phyloP scores from a whole-genome alignment of 208 protist genomes.

The Trypanosoma platydactyli region DNA sequence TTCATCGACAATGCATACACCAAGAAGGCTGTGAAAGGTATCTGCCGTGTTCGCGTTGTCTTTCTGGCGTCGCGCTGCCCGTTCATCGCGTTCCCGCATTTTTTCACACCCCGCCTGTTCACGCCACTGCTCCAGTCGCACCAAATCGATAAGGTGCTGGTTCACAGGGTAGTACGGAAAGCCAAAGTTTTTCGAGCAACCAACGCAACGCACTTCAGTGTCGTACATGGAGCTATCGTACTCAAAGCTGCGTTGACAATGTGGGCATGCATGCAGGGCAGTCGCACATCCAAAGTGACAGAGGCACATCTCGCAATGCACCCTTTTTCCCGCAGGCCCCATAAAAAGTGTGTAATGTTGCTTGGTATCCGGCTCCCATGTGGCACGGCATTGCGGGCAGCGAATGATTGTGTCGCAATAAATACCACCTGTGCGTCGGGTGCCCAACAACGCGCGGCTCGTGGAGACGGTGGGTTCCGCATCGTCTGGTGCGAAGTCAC shows the following conservation, averaged over 20 bases:
- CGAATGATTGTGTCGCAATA: conserved; percentile 57
- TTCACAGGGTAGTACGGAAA: conserved; percentile 87
- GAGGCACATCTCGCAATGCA: conserved; percentile 87
- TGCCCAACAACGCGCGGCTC: conserved; percentile 67
- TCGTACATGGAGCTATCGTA: conserved; percentile 86
- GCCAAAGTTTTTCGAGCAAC: conserved; percentile 66
- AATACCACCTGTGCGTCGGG: conserved; percentile 42
- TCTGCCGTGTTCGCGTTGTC: conserved; percentile 18
- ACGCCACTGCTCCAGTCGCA: conserved; percentile 62
- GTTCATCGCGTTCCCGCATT: conserved; percentile 31
- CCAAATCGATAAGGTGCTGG: conserved; percentile 66
- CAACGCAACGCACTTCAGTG: conserved; percentile 37
- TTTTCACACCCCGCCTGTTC: conserved; percentile 41
- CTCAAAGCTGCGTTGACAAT: conserved; percentile 68
- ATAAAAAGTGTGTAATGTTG: conserved; percentile 90
- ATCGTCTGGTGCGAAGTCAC: conserved; percentile 9
- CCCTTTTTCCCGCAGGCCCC: conserved; percentile 72
- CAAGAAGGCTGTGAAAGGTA: conserved; percentile 50
- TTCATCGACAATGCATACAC: conserved; percentile 67
- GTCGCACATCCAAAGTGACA: conserved; percentile 78
- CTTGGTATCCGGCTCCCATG: conserved; percentile 70
- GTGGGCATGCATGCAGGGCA: conserved; percentile 78
- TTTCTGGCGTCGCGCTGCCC: conserved; percentile 37
- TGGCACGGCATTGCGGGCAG: conserved; percentile 73
- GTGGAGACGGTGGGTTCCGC: conserved; percentile 57